Conservation (phyloP, 805 yeast genomes). For the Yamadazyma kitorensis region DNA sequence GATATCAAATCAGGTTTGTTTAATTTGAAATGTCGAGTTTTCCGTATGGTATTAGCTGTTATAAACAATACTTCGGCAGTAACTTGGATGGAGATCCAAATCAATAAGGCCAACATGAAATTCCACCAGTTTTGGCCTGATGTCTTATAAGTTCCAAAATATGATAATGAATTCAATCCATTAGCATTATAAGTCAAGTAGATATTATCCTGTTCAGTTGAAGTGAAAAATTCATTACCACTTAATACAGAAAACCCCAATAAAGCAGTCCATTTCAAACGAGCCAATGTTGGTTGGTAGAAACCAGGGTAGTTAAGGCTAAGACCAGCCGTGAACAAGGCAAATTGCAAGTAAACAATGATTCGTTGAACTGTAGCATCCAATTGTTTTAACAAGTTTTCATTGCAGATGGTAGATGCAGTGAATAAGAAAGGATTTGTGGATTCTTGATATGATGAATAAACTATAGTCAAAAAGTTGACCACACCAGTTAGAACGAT, state of each 20-base stretch:
- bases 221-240: slow-evolving; percentile 9
- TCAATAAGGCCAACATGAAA: slow-evolving; percentile 35
- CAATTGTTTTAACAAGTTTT: slow-evolving; percentile 50
- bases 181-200: slow-evolving; percentile 40
- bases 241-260: slow-evolving; percentile 29
- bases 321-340: slow-evolving; percentile 54
- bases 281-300: slow-evolving; percentile 52
- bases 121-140: slow-evolving; percentile 38
- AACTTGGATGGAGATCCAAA: slow-evolving; percentile 25
- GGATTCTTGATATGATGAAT: slow-evolving; percentile 59
- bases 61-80: slow-evolving; percentile 21
- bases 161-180: slow-evolving; percentile 40
- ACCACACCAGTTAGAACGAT: slow-evolving; percentile 40
- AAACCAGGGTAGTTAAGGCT: slow-evolving; percentile 60
- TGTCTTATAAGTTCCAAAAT: slow-evolving; percentile 22
- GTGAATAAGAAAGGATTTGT: slow-evolving; percentile 47
- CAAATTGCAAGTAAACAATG: slow-evolving; percentile 55
- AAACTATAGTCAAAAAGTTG: slow-evolving; percentile 40
- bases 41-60: slow-evolving; percentile 10
- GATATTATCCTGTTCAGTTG: slow-evolving; percentile 29
- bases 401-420: slow-evolving; percentile 61
- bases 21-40: neutral
- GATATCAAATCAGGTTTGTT: neutral
- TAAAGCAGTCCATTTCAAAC: slow-evolving; percentile 56
- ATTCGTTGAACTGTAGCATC: slow-evolving; percentile 53